These are phyloP conservation scores for Phytophthora cryptogea DNA, from an alignment of 352 stramenopile genomes.

Conservation along the genomic window DNA sequence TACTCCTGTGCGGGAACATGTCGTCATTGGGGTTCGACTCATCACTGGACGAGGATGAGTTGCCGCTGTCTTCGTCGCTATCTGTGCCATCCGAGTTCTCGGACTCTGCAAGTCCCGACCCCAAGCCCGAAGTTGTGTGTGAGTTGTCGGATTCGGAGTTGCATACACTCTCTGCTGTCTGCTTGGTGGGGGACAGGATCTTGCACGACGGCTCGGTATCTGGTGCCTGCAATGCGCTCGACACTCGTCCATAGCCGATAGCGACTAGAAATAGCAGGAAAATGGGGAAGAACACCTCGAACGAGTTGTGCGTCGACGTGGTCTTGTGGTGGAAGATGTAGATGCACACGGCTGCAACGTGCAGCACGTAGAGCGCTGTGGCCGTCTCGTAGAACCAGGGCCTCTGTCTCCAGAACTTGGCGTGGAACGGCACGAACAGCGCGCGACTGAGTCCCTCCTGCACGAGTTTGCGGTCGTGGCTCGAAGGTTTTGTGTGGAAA, in stretches of 20 bases:
- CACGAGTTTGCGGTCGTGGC: constrained; percentile 80
- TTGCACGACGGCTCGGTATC: constrained; percentile 60
- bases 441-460: constrained; percentile 69
- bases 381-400: constrained; percentile 66
- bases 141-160: constrained; percentile 28
- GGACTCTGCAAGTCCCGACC: constrained; percentile 66
- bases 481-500: constrained; percentile 86
- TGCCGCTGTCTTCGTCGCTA: constrained; percentile 77
- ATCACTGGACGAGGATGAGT: constrained; percentile 77
- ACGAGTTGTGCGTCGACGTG: constrained; percentile 61
- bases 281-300: constrained; percentile 71
- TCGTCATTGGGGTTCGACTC: constrained; percentile 47
- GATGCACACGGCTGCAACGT: constrained; percentile 45
- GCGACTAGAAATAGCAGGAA: constrained; percentile 64
- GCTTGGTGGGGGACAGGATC: constrained; percentile 61
- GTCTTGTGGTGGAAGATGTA: constrained; percentile 55
- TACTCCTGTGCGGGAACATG: constrained; percentile 44
- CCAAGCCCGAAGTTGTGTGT: constrained; percentile 47
- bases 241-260: constrained; percentile 78
- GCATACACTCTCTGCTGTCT: constrained; percentile 17
- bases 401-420: constrained; percentile 78
- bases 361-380: constrained; percentile 64
- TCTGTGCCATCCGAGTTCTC: constrained; percentile 81
- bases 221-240: constrained; percentile 65
- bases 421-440: constrained; percentile 77